Evolutionary conservation across 176 grass and related monocot species (phyloP).

Genomic region (Thalia dealbata): DNA sequence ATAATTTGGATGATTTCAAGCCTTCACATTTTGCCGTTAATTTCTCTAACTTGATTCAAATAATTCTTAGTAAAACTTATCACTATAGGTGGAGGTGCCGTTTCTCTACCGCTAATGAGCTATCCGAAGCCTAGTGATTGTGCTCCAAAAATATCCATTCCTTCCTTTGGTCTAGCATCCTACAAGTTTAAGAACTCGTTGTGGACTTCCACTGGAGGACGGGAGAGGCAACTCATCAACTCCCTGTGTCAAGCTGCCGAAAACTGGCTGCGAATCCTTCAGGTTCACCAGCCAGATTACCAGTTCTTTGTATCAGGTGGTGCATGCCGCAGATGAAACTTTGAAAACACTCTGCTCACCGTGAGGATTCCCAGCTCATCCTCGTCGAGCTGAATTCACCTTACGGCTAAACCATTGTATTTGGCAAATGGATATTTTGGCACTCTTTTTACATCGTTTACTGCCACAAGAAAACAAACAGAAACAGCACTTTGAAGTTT

Average conservation of each 20-base stretch:
- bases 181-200: slow-evolving; percentile 45
- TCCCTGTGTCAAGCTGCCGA: slow-evolving; percentile 34
- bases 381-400: neutral
- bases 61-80: neutral
- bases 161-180: slow-evolving; percentile 37
- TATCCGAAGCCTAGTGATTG: slow-evolving; percentile 11
- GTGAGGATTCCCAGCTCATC: neutral
- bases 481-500: neutral
- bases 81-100: slow-evolving; percentile 21
- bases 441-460: neutral
- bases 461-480: neutral
- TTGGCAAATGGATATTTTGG: neutral
- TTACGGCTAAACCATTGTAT: neutral
- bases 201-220: slow-evolving; percentile 28
- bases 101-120: neutral
- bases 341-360: neutral
- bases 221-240: slow-evolving; percentile 27
- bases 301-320: slow-evolving; percentile 35
- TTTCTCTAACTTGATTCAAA: neutral
- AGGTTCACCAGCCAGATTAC: slow-evolving; percentile 36
- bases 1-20: too few species aligned
- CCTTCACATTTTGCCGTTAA: neutral
- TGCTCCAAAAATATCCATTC: slow-evolving; percentile 22
- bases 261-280: slow-evolving; percentile 25
- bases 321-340: slow-evolving; percentile 14